Evolutionary conservation across 2,329 filamentous ascomycete species (phyloP).

Genomic region (Laburnicola sp.): DNA sequence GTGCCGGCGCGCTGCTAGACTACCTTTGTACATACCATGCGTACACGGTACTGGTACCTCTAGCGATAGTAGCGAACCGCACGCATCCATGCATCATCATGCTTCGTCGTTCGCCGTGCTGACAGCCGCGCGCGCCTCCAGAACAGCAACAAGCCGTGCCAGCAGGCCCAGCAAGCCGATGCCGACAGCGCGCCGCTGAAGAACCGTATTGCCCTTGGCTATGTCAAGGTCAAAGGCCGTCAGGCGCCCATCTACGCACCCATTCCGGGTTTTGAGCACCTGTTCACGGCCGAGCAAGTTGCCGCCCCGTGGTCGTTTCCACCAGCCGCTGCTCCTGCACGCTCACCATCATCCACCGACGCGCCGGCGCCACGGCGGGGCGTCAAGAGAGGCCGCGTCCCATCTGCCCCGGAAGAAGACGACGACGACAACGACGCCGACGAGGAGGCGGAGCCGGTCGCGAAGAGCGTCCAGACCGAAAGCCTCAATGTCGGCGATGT

Average conservation of each 20-base stretch:
- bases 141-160: too few relatives aligned
- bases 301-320: background rate
- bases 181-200: constrained; percentile 19
- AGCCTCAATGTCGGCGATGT: constrained; percentile 35
- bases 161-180: background rate
- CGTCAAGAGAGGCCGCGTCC: constrained; percentile 10
- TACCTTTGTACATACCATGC: too few relatives aligned
- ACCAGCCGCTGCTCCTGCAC: background rate
- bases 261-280: constrained; percentile 31
- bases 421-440: constrained; percentile 10
- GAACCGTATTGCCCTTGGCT: constrained; percentile 21
- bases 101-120: too few relatives aligned
- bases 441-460: constrained; percentile 5
- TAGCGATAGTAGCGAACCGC: background rate
- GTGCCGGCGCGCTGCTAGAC: background rate
- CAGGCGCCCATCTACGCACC: constrained; percentile 25
- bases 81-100: background rate
- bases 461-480: constrained; percentile 12
- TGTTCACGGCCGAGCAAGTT: constrained; percentile 17
- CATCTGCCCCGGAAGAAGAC: constrained; percentile 6
- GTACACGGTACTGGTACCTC: too few relatives aligned
- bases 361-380: background rate
- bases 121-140: too few relatives aligned
- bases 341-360: background rate
- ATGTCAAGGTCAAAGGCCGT: constrained; percentile 20